Base-by-base conservation (phyloP, 768 basidiomycete species). In the Lactarius vividus region DNA sequence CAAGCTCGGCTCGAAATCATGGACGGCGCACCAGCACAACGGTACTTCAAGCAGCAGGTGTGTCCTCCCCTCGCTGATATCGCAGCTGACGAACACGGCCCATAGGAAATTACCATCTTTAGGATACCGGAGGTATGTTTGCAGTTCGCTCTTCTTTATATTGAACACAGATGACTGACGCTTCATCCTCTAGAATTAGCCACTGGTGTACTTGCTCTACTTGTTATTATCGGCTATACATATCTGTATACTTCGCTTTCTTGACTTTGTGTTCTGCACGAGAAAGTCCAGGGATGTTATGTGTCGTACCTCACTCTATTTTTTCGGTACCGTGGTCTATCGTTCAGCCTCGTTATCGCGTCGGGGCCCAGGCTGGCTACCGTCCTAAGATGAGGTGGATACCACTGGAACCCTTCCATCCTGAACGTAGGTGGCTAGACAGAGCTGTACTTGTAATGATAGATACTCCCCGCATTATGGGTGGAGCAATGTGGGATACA, bases 1-100 rank as follows among this genome's bases (percentile, higher is more conserved):
- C 96, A 10, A 98, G n/a, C n/a, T n/a, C n/a, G 98, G 78, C 98
- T 98, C 73, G 97, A 98, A 78, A 97, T 98, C 71, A 97, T 98
- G 96, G 96, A 98, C 75, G 95, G 96, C 2, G 94, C 96, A 6
- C 96, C 96, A 2, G 94, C 97, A n/a, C 84, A 96, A 72, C 82
- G 96, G 69, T 98, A 97, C 78, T 98, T 98, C 79, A 97, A 98
- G 79, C 95, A 97, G 76, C 94, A 96, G 86, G 91, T 88, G 49
- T 40, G 37, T 79, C 10, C 26, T 15, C 11, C 52, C 53, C 62
- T 29, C 52, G 11, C 16, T 39, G 23, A 26, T 57, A 42, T 23
- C 33, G 9, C 33, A 54, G 4, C 23, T 54, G 16, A 26, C 26
- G 28, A 18, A 8, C 39, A 10, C 23, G 39, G 10, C 7, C 10